These are phyloP conservation scores for Taiozyma sp. DNA, from an alignment of 1,139 yeast species.

Conservation along the genomic window DNA sequence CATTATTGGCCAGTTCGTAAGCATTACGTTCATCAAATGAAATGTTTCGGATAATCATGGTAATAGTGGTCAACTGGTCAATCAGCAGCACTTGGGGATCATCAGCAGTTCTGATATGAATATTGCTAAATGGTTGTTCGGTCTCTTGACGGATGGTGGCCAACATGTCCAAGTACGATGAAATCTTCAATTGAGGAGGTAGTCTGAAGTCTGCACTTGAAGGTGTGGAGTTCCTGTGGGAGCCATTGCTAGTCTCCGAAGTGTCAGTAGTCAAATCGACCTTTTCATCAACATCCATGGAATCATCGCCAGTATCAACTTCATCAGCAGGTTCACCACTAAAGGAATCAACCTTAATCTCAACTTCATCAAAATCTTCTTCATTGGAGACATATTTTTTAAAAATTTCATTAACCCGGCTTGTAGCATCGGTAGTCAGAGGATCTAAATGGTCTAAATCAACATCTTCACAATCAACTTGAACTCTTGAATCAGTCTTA, in stretches of 20 bases:
- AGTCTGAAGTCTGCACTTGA: not conserved
- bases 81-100: constrained; percentile 54
- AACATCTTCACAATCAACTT: constrained; percentile 11
- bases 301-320: constrained; percentile 14
- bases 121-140: constrained; percentile 52
- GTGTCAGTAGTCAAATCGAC: constrained; percentile 10
- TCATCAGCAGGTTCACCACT: constrained; percentile 44
- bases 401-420: constrained; percentile 50
- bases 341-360: constrained; percentile 56
- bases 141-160: constrained; percentile 54
- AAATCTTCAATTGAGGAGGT: constrained; percentile 9
- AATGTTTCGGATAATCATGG: constrained; percentile 78
- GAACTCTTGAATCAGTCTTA: constrained; percentile 8
- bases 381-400: constrained; percentile 35
- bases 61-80: constrained; percentile 73
- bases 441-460: constrained; percentile 19
- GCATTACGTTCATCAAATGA: constrained; percentile 60
- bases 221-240: not conserved
- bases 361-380: constrained; percentile 23
- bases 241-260: not conserved
- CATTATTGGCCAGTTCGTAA: constrained; percentile 44
- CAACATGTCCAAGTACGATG: constrained; percentile 47
- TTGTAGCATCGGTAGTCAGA: constrained; percentile 2
- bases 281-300: constrained; percentile 10
- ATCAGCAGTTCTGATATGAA: constrained; percentile 50